Base-by-base conservation (phyloP, 257 asterid species). In the Penstemon davidsonii region DNA sequence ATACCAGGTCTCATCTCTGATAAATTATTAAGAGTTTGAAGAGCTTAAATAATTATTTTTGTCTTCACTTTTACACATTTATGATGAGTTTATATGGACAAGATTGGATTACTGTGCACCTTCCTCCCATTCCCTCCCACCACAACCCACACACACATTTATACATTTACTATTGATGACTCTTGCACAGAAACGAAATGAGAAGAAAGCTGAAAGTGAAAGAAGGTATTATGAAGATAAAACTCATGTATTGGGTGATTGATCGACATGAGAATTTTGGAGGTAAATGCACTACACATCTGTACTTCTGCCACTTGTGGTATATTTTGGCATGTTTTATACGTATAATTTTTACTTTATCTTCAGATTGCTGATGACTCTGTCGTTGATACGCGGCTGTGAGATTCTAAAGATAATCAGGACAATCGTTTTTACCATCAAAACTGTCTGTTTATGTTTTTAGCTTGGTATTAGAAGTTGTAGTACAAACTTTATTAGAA, bases 141-240 rank as follows among this genome's bases (percentile, higher is more conserved):
- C 40, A 55, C 41, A 18, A 12, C 1, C n/a, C 18, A 60, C 1
- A 60, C 1, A 60, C 18, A 60, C 12, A 5, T 7, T 5, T 44
- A 38, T 43, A 2, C 7, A 4, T 60, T 7, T 4, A 10, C 51
- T 45, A 41, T n/a, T 47, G 64, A 38, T 55, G 12, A 47, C 44
- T 60, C 19, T 0, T 67, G 9, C 62, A 67, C 87, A 93, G 99
- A 93, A 87, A 75, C 91, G 99, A 63, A 93, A 93, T 68, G 99
- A 90, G 82, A 93, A 83, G 72, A 90, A 90, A 75, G 82, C 82
- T 56, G 97, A 87, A 79, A 87, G 96, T 58, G 99, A 93, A 80
- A 83, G 82, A 85, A 88, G 92, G 82, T 93, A 93, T 67, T 93
- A 93, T 38, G 96, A 93, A 76, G 96, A 76, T 43, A 93, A 82